Conservation (phyloP, 495 filamentous ascomycete species). For the Melanomma pulvis-pyrius region DNA sequence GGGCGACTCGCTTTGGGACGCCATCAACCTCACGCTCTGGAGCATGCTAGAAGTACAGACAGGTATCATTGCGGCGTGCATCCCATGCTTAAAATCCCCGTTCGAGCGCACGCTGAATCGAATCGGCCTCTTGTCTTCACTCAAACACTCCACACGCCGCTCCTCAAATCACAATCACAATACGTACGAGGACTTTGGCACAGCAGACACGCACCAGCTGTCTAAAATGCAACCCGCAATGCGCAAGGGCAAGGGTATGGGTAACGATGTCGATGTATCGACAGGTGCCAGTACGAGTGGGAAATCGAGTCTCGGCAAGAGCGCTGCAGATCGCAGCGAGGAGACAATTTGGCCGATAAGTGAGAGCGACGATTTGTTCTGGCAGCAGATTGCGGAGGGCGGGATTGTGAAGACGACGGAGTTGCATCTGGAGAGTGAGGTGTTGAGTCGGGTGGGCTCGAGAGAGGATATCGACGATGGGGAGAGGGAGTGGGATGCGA, state of each 20-base stretch:
- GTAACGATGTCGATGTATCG: not conserved
- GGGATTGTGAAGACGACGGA: constrained; percentile 30
- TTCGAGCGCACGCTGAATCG: constrained; percentile 36
- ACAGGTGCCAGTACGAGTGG: not conserved
- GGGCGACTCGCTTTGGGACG: constrained; percentile 38
- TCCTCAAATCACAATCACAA: no score
- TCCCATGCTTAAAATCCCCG: constrained; percentile 41
- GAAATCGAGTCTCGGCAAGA: not conserved
- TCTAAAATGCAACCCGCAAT: not conserved
- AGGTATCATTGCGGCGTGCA: constrained; percentile 42
- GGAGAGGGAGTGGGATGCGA: not conserved
- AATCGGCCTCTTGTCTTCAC: constrained; percentile 5
- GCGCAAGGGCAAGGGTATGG: not conserved
- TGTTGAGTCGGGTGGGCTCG: not conserved
- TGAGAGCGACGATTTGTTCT: not conserved
- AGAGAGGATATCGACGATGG: no score
- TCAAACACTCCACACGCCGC: not conserved
- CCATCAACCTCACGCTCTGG: constrained; percentile 40
- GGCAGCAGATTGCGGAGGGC: not conserved
- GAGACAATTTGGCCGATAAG: not conserved
- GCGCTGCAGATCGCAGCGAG: constrained; percentile 4
- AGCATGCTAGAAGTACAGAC: constrained; percentile 40
- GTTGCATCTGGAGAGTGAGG: constrained; percentile 14
- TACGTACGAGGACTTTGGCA: not conserved
- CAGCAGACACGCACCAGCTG: not conserved